phyloP scores from a whole-genome alignment of 202 grass and related monocot species.

The Bolboschoenoplectus hybrid region DNA sequence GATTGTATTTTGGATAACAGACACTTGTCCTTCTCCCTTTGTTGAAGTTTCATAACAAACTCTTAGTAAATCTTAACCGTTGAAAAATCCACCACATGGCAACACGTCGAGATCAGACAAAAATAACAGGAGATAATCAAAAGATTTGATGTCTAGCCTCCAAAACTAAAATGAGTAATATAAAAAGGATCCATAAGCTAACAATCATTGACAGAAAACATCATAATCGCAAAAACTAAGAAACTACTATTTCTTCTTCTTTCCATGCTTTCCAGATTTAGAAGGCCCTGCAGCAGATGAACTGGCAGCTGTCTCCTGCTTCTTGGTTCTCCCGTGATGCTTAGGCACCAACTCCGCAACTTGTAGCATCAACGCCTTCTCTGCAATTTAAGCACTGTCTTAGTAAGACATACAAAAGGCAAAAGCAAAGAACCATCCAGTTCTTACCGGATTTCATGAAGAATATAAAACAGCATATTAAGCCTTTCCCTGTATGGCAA shows the following conservation, averaged over 20 bases:
- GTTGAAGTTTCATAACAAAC: not conserved
- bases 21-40: not conserved
- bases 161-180: not conserved
- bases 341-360: slow-evolving; percentile 87
- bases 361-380: slow-evolving; percentile 81
- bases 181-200: not conserved
- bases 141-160: slow-evolving; percentile 9
- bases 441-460: not conserved
- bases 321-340: slow-evolving; percentile 86
- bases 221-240: not conserved
- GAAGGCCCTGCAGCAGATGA: slow-evolving; percentile 40
- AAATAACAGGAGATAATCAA: not conserved
- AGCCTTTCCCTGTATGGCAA: not conserved
- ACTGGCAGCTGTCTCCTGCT: slow-evolving; percentile 56
- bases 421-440: not conserved
- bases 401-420: slow-evolving; percentile 32
- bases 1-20: not conserved
- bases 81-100: slow-evolving; percentile 7
- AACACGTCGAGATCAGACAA: not conserved
- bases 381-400: slow-evolving; percentile 47
- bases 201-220: slow-evolving; percentile 13
- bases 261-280: slow-evolving; percentile 62
- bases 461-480: not conserved
- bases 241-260: slow-evolving; percentile 71
- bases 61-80: not conserved